Conservation (phyloP, 106 monocot species). For the Platanthera guangdongensis region DNA sequence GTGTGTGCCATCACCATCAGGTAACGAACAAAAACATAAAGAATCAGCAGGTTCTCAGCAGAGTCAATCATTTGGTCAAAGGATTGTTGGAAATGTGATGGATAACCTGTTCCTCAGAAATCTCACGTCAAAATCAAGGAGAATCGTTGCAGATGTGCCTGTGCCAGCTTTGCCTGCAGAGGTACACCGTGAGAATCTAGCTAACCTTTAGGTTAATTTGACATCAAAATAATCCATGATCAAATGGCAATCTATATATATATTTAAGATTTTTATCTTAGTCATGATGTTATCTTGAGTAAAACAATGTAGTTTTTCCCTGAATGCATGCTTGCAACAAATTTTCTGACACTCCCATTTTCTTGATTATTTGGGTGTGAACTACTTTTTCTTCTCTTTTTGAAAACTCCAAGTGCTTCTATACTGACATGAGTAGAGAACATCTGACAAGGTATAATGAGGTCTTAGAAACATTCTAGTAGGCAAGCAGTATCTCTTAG, state of each 20-base stretch:
- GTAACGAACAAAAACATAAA: slow-evolving; percentile 25
- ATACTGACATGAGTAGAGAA: not conserved
- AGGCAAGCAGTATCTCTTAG: not conserved
- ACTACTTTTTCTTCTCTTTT: not conserved
- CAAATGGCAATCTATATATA: not conserved
- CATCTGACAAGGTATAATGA: not conserved
- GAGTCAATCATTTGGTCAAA: slow-evolving; percentile 84
- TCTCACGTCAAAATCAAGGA: slow-evolving; percentile 69
- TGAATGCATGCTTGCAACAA: not conserved
- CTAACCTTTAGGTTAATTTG: not conserved
- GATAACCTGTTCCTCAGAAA: slow-evolving; percentile 80
- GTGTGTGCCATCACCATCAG: slow-evolving; percentile 40
- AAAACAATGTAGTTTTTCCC: not conserved
- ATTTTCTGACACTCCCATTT: not conserved
- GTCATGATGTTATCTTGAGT: too few species aligned
- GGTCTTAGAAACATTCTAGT: not conserved
- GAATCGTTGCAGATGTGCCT: slow-evolving; percentile 27
- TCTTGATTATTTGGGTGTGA: not conserved
- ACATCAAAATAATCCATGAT: not conserved
- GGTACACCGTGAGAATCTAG: slow-evolving; percentile 25
- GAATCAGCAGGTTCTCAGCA: slow-evolving; percentile 33
- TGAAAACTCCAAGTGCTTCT: not conserved
- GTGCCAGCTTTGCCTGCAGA: slow-evolving; percentile 50
- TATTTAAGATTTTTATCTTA: not conserved
- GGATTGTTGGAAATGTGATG: slow-evolving; percentile 81